A percentile compares a stretch with the other conserved stretches of the same genome.
phyloP scores from a whole-genome alignment of 2,329 filamentous ascomycete genomes.

The Trichocomaceae sp. region DNA sequence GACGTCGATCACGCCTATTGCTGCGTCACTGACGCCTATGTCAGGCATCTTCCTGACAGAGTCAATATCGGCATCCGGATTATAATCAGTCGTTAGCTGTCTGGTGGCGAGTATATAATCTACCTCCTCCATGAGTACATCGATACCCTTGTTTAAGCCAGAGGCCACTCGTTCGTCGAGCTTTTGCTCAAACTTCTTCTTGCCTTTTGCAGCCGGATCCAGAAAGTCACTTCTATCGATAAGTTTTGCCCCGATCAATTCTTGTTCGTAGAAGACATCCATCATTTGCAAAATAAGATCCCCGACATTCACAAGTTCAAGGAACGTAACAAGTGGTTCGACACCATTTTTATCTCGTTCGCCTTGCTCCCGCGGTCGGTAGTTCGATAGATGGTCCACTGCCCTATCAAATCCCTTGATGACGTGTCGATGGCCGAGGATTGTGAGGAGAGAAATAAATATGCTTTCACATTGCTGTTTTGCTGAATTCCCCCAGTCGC shows the following conservation, averaged over 20 bases:
- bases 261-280: conserved; percentile 96
- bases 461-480: conserved; percentile 83
- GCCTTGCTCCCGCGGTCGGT: conserved; percentile 69
- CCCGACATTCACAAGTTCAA: conserved; percentile 95
- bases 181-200: conserved; percentile 99
- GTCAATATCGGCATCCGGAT: conserved; percentile 51
- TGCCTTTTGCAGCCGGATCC: conserved; percentile 82
- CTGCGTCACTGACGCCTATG: conserved; percentile 68
- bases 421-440: conserved; percentile 79
- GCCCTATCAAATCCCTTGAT: conserved; percentile 91
- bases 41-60: conserved; percentile 30
- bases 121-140: conserved; percentile 96
- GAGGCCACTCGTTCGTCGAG: conserved; percentile 94
- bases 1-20: conserved; percentile 72
- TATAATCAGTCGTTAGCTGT: conserved; percentile 83
- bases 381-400: conserved; percentile 80
- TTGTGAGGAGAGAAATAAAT: conserved; percentile 76
- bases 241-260: conserved; percentile 73
- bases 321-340: conserved; percentile 86
- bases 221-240: conserved; percentile 92
- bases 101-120: conserved; percentile 89
- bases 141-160: conserved; percentile 93
- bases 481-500: conserved; percentile 73
- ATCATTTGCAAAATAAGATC: conserved; percentile 98
- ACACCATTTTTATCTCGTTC: conserved; percentile 67